Evolutionary conservation across 768 basidiomycete genomes (phyloP).

Genomic region (Neoboletus brunneissimus): DNA sequence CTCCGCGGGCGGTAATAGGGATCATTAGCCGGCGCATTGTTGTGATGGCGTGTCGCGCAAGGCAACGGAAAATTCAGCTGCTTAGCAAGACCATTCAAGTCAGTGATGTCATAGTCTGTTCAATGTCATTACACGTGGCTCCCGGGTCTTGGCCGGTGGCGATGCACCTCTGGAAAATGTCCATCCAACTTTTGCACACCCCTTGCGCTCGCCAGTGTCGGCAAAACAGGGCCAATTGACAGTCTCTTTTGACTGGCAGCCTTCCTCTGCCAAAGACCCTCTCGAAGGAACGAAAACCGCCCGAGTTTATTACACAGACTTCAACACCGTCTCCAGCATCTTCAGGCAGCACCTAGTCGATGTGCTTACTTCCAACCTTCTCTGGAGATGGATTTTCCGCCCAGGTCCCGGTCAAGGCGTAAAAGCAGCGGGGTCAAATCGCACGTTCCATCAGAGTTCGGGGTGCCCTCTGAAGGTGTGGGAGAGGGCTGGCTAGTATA

Average conservation of each 20-base stretch:
- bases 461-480: neutral
- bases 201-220: too few relatives aligned
- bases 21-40: neutral
- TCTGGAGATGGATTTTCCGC: neutral
- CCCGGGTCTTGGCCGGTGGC: neutral
- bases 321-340: neutral
- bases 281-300: neutral
- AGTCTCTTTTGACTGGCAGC: too few relatives aligned
- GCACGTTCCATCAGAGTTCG: neutral
- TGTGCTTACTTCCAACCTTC: neutral
- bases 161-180: neutral
- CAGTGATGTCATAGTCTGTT: conserved; percentile 4
- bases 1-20: neutral
- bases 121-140: neutral
- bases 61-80: neutral
- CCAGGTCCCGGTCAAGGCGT: too few relatives aligned
- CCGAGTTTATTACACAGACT: neutral
- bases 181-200: too few relatives aligned
- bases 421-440: neutral
- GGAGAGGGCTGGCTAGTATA: neutral
- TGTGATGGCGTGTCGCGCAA: neutral
- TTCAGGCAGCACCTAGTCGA: neutral
- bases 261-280: neutral
- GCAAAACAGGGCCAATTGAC: too few relatives aligned
- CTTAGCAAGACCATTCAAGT: too few relatives aligned